These are phyloP conservation scores for Alternaria tenuissima DNA, from an alignment of 2,329 filamentous ascomycete genomes.

Conservation along the genomic window DNA sequence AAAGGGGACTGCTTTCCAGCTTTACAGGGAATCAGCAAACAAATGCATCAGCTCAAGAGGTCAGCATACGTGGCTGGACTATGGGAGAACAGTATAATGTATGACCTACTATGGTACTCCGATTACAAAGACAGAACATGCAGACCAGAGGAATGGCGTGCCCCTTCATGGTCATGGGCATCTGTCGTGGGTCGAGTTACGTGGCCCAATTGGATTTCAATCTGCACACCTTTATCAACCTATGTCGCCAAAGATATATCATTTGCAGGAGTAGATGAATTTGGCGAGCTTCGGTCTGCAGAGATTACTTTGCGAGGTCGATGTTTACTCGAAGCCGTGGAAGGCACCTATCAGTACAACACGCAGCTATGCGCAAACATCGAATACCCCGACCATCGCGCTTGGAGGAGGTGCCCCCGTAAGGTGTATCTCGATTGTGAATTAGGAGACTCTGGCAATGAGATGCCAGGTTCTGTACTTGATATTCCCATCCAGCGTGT, in stretches of 20 bases:
- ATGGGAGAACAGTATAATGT: not conserved
- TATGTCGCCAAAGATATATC: not conserved
- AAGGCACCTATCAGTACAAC: not conserved
- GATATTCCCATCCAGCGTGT: too few species aligned
- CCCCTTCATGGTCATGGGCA: conserved; percentile 15
- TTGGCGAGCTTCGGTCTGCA: not conserved
- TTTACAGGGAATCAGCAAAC: conserved; percentile 9
- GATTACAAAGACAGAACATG: not conserved
- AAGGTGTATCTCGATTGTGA: not conserved
- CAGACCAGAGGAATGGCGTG: not conserved
- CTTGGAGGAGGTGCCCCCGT: not conserved
- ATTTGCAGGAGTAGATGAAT: not conserved
- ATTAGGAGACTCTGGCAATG: too few species aligned
- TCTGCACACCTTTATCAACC: not conserved
- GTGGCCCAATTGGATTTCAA: not conserved
- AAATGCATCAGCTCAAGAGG: not conserved
- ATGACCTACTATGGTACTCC: not conserved
- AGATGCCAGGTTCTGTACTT: too few species aligned
- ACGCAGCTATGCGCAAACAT: not conserved
- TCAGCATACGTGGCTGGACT: conserved; percentile 8
- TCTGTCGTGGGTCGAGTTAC: not conserved
- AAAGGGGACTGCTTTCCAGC: conserved; percentile 11
- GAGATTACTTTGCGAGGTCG: not conserved
- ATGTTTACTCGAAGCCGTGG: not conserved
- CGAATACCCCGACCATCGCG: not conserved